Base-by-base conservation (phyloP, 2,329 filamentous ascomycete species). In the Arthrobotrys conoides region DNA sequence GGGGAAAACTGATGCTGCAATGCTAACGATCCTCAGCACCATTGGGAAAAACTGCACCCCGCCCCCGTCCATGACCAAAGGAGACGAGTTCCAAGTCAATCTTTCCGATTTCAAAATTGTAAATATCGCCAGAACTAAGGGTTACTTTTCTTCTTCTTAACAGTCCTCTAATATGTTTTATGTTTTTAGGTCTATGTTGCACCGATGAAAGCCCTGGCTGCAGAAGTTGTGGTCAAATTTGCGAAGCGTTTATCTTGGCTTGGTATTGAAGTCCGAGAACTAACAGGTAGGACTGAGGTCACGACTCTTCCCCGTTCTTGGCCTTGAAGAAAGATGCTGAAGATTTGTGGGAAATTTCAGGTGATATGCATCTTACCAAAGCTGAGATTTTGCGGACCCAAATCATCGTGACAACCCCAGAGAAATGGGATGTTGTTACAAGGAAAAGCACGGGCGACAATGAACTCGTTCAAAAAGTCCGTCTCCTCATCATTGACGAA, bases 371-470 rank as follows among this genome's bases (percentile, higher is more conserved):
- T 83, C 88, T 99, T 71, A 97, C 95, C 61, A 99, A 99, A 84
- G 89, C 93, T 1, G 96, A 99, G 84, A 97, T 99, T 79, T 89
- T 97, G 16, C 91, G 94, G 80, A 99, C 96, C 0, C 96, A 99
- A 83, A 96, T 99, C 81, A 97, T 99, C 77, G 96, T 99, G 63
- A 99, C 96, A 0, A 99, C 96, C 0, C 96, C 96, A 41, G 96
- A 99, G 85, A 99, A 99, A 85, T 99, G 96, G 96, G 96, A 99
- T 84, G 96, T 99, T 0, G 93, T 99, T 4, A 99, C 96, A 2
- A 89, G 96, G 79, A 99, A 98, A 85, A 96, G 95, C 71, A 98
- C 94, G 0, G 96, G 96, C 16, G 96, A 99, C 83, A 98, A 96
- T 0, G 96, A 98, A 83, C 89, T 99, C 2, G 96, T 99, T 14